A percentile compares a stretch with the other conserved stretches of the same genome.
Conservation (phyloP, 140 eudicot species). For the Cichorium intybus region DNA sequence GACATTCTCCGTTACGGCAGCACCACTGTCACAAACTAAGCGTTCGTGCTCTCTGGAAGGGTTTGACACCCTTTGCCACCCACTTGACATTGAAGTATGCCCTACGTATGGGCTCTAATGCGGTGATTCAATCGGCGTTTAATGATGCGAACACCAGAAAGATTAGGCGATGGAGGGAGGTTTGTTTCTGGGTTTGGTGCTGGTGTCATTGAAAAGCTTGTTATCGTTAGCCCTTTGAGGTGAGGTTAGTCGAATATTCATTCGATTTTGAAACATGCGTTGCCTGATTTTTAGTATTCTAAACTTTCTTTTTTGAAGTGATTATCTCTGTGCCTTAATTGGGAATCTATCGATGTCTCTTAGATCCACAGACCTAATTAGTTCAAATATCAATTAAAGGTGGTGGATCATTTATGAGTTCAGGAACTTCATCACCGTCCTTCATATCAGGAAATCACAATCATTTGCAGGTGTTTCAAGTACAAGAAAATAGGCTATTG, state of each 20-base stretch:
- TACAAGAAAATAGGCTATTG: too few relatives aligned
- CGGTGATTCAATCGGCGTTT: conserved; percentile 59
- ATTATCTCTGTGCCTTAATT: not conserved
- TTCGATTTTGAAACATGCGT: not conserved
- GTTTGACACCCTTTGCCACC: conserved; percentile 80
- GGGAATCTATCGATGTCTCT: not conserved
- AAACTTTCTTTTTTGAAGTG: not conserved
- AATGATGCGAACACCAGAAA: conserved; percentile 64
- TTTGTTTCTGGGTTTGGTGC: conserved; percentile 84
- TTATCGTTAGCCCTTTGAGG: conserved; percentile 92
- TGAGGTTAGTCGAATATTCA: conserved; percentile 8
- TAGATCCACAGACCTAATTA: not conserved
- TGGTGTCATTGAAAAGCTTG: conserved; percentile 90
- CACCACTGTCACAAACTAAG: conserved; percentile 49
- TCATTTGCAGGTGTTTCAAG: too few relatives aligned
- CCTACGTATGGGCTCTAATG: conserved; percentile 90
- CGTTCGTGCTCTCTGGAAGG: conserved; percentile 88
- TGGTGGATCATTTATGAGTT: too few relatives aligned
- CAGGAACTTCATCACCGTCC: too few relatives aligned
- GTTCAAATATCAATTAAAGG: not conserved
- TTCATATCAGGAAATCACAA: too few relatives aligned
- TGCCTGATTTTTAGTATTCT: not conserved
- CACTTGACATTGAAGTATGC: conserved; percentile 83
- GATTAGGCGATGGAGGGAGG: conserved; percentile 57
- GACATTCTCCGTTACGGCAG: conserved; percentile 78